Evolutionary conservation across 768 basidiomycete genomes (phyloP).

Genomic region (Russula compacta): DNA sequence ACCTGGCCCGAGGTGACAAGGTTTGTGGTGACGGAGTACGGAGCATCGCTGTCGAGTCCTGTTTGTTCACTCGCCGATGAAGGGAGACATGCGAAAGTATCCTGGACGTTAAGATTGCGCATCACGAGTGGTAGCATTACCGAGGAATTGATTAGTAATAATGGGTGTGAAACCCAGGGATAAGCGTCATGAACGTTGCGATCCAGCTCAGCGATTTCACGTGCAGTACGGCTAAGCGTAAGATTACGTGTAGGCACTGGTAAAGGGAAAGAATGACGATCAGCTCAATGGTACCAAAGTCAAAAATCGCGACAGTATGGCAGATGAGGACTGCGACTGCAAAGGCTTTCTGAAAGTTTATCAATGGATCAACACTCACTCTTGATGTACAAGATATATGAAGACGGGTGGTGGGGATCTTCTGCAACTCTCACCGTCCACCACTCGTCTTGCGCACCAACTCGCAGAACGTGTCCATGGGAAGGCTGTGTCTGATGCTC

Average conservation of each 20-base stretch:
- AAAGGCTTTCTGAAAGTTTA: conserved; percentile 3
- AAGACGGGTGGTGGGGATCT: conserved; percentile 61
- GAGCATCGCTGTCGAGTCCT: conserved; percentile 27
- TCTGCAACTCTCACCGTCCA: conserved; percentile 88
- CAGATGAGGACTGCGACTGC: background rate
- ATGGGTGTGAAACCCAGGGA: conserved; percentile 47
- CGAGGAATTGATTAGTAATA: conserved; percentile 50
- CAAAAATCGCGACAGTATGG: conserved; percentile 7
- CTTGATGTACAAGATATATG: conserved; percentile 83
- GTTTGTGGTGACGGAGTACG: conserved; percentile 15
- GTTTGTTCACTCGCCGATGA: conserved; percentile 53
- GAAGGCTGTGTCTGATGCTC: conserved; percentile 24
- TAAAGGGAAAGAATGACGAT: conserved; percentile 15
- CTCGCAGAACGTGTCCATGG: conserved; percentile 42
- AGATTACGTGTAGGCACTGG: conserved; percentile 84
- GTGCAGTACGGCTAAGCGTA: conserved; percentile 69
- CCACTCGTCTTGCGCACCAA: conserved; percentile 69
- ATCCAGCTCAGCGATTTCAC: conserved; percentile 76
- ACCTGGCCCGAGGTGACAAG: conserved; percentile 23
- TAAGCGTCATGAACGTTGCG: conserved; percentile 65
- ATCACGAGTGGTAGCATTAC: conserved; percentile 48
- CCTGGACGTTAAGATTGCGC: conserved; percentile 76
- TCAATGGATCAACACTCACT: conserved; percentile 61
- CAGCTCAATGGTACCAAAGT: conserved; percentile 7
- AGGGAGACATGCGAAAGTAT: conserved; percentile 75